These are phyloP conservation scores for Suillus sp. DNA, from an alignment of 768 basidiomycete genomes.

Conservation along the genomic window DNA sequence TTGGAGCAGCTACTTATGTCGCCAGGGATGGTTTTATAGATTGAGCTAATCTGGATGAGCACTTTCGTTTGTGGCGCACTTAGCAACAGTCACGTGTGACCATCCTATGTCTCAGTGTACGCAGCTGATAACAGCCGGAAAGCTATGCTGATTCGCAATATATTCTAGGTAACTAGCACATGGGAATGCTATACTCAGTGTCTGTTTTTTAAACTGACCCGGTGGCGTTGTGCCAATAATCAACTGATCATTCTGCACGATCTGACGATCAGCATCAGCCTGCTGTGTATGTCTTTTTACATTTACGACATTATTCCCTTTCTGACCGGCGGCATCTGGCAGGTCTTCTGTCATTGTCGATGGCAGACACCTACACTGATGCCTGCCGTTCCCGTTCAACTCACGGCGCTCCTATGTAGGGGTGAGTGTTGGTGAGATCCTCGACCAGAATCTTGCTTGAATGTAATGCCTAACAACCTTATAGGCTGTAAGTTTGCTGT, in stretches of 20 bases:
- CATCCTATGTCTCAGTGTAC: neutral
- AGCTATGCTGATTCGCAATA: neutral
- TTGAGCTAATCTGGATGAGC: neutral
- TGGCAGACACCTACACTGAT: too few species aligned
- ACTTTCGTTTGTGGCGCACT: neutral
- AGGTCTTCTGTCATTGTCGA: neutral
- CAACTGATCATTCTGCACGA: neutral
- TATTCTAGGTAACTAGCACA: neutral
- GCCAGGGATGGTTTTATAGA: neutral
- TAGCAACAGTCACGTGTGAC: neutral
- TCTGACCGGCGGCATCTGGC: neutral
- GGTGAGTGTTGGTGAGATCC: neutral
- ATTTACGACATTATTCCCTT: neutral
- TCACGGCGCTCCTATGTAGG: neutral
- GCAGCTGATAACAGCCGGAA: neutral
- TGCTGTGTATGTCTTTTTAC: neutral
- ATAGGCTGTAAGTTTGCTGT: neutral
- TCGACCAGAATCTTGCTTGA: neutral
- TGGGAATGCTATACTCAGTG: neutral
- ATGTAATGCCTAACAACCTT: neutral
- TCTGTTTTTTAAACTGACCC: neutral
- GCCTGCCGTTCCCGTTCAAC: neutral
- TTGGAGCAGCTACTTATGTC: too few species aligned
- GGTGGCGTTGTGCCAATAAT: neutral
- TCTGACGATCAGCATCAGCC: neutral